Conservation (phyloP, 805 yeast species). For the Phaffomyces antillensis region DNA sequence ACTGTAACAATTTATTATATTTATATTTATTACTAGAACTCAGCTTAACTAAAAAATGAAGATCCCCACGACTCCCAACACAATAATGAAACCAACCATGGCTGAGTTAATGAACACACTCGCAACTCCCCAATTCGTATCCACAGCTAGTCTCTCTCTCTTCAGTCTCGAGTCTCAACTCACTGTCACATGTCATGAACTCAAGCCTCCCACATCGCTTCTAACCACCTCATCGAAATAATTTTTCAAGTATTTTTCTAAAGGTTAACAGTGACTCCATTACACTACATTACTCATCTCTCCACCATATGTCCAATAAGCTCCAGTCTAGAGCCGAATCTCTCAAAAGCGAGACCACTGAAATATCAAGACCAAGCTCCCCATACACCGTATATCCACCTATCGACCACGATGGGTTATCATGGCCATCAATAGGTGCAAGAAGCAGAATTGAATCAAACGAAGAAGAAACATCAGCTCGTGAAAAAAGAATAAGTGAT, state of each 20-base stretch:
- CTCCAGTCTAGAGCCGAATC: not conserved
- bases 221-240: not conserved
- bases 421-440: slow-evolving; percentile 93
- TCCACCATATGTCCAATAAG: not conserved
- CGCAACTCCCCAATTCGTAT: too few relatives aligned
- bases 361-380: slow-evolving; percentile 67
- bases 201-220: not conserved
- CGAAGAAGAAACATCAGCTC: slow-evolving; percentile 52
- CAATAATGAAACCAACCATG: too few relatives aligned
- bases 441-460: slow-evolving; percentile 64
- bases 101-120: too few relatives aligned
- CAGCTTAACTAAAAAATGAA: too few relatives aligned
- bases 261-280: too few relatives aligned
- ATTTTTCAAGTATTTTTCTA: not conserved
- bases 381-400: slow-evolving; percentile 83
- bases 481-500: slow-evolving; percentile 72
- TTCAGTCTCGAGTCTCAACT: too few relatives aligned
- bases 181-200: too few relatives aligned
- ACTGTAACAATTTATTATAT: too few relatives aligned
- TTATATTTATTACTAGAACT: too few relatives aligned
- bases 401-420: slow-evolving; percentile 81
- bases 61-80: too few relatives aligned
- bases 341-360: not conserved
- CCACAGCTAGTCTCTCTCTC: too few relatives aligned
- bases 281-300: not conserved